Conservation (phyloP, 23 red algal species). For the Agarophyton chilense region DNA sequence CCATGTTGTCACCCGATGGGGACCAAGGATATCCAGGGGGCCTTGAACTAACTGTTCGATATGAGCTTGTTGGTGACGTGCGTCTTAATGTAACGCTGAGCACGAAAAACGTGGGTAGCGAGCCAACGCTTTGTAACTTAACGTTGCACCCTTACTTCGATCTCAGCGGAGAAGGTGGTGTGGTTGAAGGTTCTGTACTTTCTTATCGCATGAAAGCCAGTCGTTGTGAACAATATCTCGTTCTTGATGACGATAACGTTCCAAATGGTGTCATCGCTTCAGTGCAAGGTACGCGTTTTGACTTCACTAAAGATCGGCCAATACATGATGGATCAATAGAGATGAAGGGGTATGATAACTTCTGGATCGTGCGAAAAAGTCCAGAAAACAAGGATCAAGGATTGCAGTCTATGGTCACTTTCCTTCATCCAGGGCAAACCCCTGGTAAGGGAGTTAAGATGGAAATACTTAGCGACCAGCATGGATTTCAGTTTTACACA, state of each 20-base stretch:
- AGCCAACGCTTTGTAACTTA: slow-evolving; percentile 64
- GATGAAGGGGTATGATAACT: slow-evolving; percentile 35
- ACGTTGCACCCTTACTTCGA: slow-evolving; percentile 77
- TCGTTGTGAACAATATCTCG: slow-evolving; percentile 33
- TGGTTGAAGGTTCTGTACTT: slow-evolving; percentile 27
- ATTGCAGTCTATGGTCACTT: background rate
- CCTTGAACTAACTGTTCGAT: slow-evolving; percentile 61
- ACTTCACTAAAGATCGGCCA: slow-evolving; percentile 5
- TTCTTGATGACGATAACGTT: slow-evolving; percentile 23
- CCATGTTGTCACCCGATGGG: slow-evolving; percentile 55
- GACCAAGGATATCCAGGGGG: slow-evolving; percentile 66
- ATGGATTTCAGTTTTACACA: slow-evolving; percentile 84
- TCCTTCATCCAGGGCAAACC: background rate
- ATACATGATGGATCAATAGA: background rate
- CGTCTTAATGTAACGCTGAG: slow-evolving; percentile 32
- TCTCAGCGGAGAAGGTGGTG: slow-evolving; percentile 54
- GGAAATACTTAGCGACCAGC: slow-evolving; percentile 76
- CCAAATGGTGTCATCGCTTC: slow-evolving; percentile 20
- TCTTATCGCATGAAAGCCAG: slow-evolving; percentile 22
- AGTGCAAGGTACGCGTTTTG: slow-evolving; percentile 47
- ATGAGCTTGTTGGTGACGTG: slow-evolving; percentile 45
- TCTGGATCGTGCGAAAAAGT: background rate
- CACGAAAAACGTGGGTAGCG: slow-evolving; percentile 22
- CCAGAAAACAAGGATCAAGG: background rate
- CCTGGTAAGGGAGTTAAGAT: slow-evolving; percentile 3